Base-by-base conservation (phyloP, 805 yeast genomes). In the Cyberlindnera nakhonratchasimensis region DNA sequence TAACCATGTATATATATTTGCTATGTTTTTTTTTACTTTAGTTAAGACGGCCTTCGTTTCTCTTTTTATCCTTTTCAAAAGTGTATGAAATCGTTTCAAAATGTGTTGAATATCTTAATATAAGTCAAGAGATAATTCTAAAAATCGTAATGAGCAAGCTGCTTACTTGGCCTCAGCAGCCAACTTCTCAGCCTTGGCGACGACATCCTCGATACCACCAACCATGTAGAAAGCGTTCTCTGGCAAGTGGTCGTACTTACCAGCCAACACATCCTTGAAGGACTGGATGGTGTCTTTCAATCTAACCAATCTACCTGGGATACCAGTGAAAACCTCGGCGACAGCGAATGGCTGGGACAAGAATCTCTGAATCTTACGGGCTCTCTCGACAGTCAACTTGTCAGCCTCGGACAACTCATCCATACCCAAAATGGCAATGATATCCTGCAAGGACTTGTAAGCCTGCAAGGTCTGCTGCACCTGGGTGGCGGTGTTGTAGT, bases 351-450 rank as follows among this genome's bases (percentile, higher is more conserved):
- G 99, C 80, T 93, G 99, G 65, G 99, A 93, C 72, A 93, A 80
- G 96, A 93, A 93, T 80, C 98, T 87, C 80, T 93, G 98, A 67
- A 93, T 89, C 86, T 93, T 93, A 82, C 99, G 88, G 64, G 99
- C 99, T 82, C 99, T 91, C 82, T 93, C 99, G 72, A 93, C 99
- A 57, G 98, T 91, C 70, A 93, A 84, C 79, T 93, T 93, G 77
- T 93, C 99, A 63, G 82, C 75, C 80, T 93, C 99, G 58, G 97
- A 89, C 78, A 93, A 84, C 81, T 93, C 99, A 75, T 93, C 99
- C 99, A 93, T 93, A 90, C 99, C 99, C 74, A 93, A 86, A 82
- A 93, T 93, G 74, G 99, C 99, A 83, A 93, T 93, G 75, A 93
- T 93, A 84, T 93, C 99, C 80, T 93, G 99, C 71, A 93, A 81